Percentiles rank a stretch among this genome's conserved stretches.
phyloP scores from a whole-genome alignment of 345 rosid genomes.

The Leavenworthia alabamica region DNA sequence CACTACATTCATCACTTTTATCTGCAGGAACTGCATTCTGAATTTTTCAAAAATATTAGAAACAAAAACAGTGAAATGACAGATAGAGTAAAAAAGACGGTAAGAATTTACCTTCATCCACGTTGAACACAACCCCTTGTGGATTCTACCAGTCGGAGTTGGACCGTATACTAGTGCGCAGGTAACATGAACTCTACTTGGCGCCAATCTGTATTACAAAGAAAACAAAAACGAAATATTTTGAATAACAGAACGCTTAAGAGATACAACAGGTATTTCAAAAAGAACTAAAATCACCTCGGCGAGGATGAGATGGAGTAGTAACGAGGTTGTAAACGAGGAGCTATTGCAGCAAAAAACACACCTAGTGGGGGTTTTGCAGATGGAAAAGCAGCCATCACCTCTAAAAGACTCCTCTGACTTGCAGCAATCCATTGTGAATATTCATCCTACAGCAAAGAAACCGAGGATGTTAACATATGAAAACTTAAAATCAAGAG shows the following conservation, averaged over 20 bases:
- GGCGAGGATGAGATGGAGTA: constrained; percentile 97
- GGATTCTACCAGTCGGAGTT: constrained; percentile 79
- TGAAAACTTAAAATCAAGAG: not conserved
- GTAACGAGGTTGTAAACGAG: constrained; percentile 85
- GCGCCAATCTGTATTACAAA: constrained; percentile 48
- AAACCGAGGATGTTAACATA: not conserved
- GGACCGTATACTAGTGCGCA: constrained; percentile 82
- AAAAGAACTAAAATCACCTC: constrained; percentile 35
- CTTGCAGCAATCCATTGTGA: constrained; percentile 76
- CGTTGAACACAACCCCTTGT: constrained; percentile 91
- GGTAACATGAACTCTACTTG: constrained; percentile 78
- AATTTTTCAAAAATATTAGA: constrained; percentile 12
- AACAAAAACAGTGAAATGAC: not conserved
- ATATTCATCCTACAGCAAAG: constrained; percentile 67
- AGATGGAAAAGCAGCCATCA: constrained; percentile 85
- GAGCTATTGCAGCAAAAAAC: constrained; percentile 85
- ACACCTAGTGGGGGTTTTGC: constrained; percentile 91
- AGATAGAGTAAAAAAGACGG: not conserved
- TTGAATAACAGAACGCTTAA: not conserved
- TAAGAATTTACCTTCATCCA: constrained; percentile 77
- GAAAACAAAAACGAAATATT: not conserved
- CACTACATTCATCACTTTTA: constrained; percentile 50
- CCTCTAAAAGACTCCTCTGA: constrained; percentile 95
- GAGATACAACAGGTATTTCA: not conserved
- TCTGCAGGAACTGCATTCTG: constrained; percentile 54